Percentiles rank a stretch among this genome's conserved stretches.
Conservation (phyloP, 2,329 filamentous ascomycete species). For the Curvularia hawaiiensis region DNA sequence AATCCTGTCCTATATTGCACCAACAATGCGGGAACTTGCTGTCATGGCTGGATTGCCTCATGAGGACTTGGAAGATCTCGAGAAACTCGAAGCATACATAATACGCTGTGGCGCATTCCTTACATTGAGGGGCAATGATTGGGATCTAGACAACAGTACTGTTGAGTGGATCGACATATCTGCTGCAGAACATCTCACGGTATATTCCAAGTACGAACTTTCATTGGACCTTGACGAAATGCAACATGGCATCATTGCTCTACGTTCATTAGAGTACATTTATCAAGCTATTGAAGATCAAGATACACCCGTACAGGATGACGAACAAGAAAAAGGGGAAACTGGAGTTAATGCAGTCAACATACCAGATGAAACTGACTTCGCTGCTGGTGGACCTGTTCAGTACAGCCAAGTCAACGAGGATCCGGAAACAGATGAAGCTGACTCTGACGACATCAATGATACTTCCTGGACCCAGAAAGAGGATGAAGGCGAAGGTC, state of each 20-base stretch:
- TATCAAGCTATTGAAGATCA: slow-evolving; percentile 15
- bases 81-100: slow-evolving; percentile 24
- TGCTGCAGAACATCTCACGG: slow-evolving; percentile 27
- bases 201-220: slow-evolving; percentile 26
- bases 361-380: neutral
- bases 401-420: neutral
- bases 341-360: neutral
- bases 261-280: slow-evolving; percentile 27
- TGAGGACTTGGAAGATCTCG: slow-evolving; percentile 21
- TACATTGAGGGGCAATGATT: slow-evolving; percentile 22
- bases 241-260: slow-evolving; percentile 34
- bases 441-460: neutral
- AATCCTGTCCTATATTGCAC: slow-evolving; percentile 24
- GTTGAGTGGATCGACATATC: slow-evolving; percentile 32
- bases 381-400: neutral
- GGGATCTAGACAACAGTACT: slow-evolving; percentile 24
- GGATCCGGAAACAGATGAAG: neutral
- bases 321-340: neutral
- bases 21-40: slow-evolving; percentile 30
- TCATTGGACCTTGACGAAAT: slow-evolving; percentile 23
- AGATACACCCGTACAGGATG: neutral
- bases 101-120: slow-evolving; percentile 31
- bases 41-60: slow-evolving; percentile 28
- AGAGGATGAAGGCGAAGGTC: neutral
- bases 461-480: neutral